Conservation (phyloP, 345 rosid genomes). For the Aurinia saxatilis region DNA sequence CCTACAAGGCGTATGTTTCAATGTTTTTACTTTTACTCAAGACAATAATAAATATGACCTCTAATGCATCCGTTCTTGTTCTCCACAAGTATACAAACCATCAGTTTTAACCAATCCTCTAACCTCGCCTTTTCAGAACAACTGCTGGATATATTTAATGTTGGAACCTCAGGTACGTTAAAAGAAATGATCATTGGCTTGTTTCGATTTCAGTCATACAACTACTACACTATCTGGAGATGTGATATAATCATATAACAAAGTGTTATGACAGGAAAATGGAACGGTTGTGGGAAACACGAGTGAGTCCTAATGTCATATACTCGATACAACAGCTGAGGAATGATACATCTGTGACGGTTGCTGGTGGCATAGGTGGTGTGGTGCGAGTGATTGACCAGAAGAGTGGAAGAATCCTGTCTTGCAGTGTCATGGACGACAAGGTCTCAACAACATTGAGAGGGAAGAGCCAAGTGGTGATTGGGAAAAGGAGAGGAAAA, state of each 20-base stretch:
- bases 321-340: slow-evolving; percentile 61
- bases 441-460: slow-evolving; percentile 21
- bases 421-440: slow-evolving; percentile 44
- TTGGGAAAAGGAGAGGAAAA: slow-evolving; percentile 45
- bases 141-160: slow-evolving; percentile 64
- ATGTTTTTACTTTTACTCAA: not conserved
- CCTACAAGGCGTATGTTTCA: slow-evolving; percentile 38
- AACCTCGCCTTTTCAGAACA: slow-evolving; percentile 63
- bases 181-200: not conserved
- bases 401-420: slow-evolving; percentile 48
- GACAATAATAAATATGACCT: too few species aligned
- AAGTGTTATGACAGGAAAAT: slow-evolving; percentile 43
- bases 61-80: not conserved
- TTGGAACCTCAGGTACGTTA: slow-evolving; percentile 79
- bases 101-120: slow-evolving; percentile 58
- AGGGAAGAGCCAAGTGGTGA: not conserved
- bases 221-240: not conserved
- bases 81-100: slow-evolving; percentile 58
- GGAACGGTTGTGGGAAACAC: slow-evolving; percentile 63
- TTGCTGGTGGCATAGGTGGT: slow-evolving; percentile 87
- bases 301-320: slow-evolving; percentile 69
- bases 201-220: not conserved
- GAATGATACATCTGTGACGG: slow-evolving; percentile 44
- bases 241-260: slow-evolving; percentile 8
- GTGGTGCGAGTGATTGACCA: slow-evolving; percentile 67